Evolutionary conservation across 495 filamentous ascomycete species (phyloP).

Genomic region (Penicillium coffeae): DNA sequence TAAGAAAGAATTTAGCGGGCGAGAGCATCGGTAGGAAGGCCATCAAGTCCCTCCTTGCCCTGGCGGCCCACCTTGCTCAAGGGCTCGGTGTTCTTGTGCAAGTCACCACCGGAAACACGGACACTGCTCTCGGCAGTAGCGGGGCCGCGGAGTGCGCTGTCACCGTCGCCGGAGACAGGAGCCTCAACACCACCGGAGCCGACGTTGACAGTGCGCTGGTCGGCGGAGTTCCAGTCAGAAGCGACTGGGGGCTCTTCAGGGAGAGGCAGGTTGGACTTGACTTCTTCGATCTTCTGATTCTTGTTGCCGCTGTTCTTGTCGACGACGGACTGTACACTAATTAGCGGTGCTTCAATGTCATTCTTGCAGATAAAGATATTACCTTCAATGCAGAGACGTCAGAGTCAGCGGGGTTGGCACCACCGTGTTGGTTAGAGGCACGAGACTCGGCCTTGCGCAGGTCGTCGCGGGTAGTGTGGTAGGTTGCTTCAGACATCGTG

Average conservation of each 20-base stretch:
- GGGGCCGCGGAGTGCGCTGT: slow-evolving; percentile 57
- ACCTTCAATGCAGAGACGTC: slow-evolving; percentile 49
- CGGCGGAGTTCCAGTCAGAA: slow-evolving; percentile 73
- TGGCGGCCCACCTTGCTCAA: slow-evolving; percentile 47
- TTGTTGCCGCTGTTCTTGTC: slow-evolving; percentile 49
- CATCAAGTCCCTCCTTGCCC: slow-evolving; percentile 47
- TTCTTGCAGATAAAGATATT: background rate
- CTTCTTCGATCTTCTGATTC: slow-evolving; percentile 58
- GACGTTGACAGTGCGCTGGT: slow-evolving; percentile 63
- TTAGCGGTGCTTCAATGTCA: background rate
- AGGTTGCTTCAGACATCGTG: slow-evolving; percentile 49
- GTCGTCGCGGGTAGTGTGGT: slow-evolving; percentile 50
- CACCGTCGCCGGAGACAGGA: slow-evolving; percentile 52
- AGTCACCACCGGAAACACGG: slow-evolving; percentile 41
- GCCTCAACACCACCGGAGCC: slow-evolving; percentile 53
- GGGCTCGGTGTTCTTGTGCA: slow-evolving; percentile 40
- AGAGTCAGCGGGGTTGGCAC: slow-evolving; percentile 42
- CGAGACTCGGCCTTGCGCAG: slow-evolving; percentile 50
- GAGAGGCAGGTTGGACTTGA: slow-evolving; percentile 67
- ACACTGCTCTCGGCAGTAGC: slow-evolving; percentile 58
- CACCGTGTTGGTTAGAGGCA: slow-evolving; percentile 35
- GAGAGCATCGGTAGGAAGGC: slow-evolving; percentile 50
- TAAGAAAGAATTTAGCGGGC: slow-evolving; percentile 16
- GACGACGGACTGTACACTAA: slow-evolving; percentile 39
- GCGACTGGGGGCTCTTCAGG: slow-evolving; percentile 69